Base-by-base conservation (phyloP, 345 rosid genomes). In the Lepidium aucheri region DNA sequence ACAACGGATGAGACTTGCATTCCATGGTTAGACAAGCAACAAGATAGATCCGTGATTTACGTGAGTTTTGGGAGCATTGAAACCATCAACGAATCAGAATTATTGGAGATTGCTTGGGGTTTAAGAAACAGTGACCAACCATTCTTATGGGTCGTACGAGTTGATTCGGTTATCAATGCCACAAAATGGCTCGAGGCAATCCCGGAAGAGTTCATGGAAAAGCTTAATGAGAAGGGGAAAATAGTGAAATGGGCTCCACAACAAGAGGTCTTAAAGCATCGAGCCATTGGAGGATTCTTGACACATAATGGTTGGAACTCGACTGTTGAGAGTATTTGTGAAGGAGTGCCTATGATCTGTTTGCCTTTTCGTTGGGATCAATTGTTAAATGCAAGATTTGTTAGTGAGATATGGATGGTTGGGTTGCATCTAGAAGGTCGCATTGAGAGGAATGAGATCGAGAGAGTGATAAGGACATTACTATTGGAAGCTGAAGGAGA, bases 91-190 rank as follows among this genome's bases (percentile, higher is more conserved):
- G 44, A 41, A 9, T 42, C 76, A 46, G 80, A 86, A 33, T 63
- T 78, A 4, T 0, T 38, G 4, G 87, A 84, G 75, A 6, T 84
- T 15, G 82, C 83, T 76, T 69, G 73, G 62, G 85, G 85, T 1
- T 67, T 84, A 36, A 77, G 72, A n/a, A 63, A 64, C 28, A 79
- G 82, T 8, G 53, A 68, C 6, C 66, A 76, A 14, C 56, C 76
- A n/a, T 84, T 86, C 57, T 49, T 84, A 62, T 82, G 80, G 84
- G 85, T 79, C 3, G 49, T 76, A 15, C 73, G 84, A 17, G 63
- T 43, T 0, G 64, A 49, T 24, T 56, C 43, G 0, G 58, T 73
- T 10, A 30, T 62, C 34, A 11, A 26, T 5, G 75, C 35, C 35
- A 52, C n/a, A 5, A n/a, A 36, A 1, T 54, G 70, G 35, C 14